These are phyloP conservation scores for Penicillium parvum DNA, from an alignment of 495 filamentous ascomycete genomes.

Conservation along the genomic window DNA sequence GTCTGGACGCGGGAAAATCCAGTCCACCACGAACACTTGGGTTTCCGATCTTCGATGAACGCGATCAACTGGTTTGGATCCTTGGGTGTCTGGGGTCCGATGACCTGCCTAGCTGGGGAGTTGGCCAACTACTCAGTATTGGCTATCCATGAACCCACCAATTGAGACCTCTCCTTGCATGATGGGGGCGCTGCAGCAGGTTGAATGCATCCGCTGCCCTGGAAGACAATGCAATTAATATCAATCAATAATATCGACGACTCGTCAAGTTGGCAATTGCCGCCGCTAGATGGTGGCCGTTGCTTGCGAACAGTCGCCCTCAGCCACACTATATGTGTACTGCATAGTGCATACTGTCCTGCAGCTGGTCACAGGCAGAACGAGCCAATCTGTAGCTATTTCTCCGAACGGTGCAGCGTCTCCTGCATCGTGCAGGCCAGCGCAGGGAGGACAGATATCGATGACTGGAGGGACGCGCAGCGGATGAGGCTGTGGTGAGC, in stretches of 20 bases:
- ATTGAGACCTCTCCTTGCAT: neutral
- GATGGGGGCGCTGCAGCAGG: no score
- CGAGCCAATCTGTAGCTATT: constrained; percentile 9
- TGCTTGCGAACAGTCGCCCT: constrained; percentile 1
- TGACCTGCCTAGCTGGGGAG: neutral
- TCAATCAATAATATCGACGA: no score
- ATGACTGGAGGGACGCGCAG: neutral
- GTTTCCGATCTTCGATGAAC: constrained; percentile 7
- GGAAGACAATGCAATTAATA: constrained; percentile 13
- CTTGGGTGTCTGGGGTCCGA: neutral
- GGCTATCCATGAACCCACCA: neutral
- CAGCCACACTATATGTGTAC: no score
- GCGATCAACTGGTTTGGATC: neutral
- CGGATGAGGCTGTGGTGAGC: neutral
- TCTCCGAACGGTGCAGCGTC: constrained; percentile 22
- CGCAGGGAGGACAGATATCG: neutral
- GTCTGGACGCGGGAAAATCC: constrained; percentile 19
- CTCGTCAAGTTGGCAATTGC: no score
- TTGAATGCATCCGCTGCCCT: no score
- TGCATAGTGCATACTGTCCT: no score
- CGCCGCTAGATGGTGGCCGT: constrained; percentile 6
- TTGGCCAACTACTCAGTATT: neutral
- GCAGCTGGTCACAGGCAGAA: constrained; percentile 2
- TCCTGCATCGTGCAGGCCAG: constrained; percentile 29
- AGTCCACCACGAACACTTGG: constrained; percentile 10